Base-by-base conservation (phyloP, 2,329 filamentous ascomycete species). In the Aspergillus quadrilineatus region DNA sequence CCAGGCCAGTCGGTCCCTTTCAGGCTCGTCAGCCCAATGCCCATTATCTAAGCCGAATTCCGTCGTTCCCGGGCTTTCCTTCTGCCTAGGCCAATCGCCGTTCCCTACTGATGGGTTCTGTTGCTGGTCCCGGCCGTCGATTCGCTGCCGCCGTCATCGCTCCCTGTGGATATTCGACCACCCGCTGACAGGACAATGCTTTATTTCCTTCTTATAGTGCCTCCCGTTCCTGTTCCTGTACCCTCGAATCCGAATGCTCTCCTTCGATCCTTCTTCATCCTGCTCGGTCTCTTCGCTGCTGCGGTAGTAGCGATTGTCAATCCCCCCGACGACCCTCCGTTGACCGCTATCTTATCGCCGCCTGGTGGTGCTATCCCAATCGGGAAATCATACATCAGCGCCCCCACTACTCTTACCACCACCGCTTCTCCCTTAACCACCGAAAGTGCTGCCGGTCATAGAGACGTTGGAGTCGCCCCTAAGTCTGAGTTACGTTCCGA, bases 31-130 rank as follows among this genome's bases (percentile, higher is more conserved):
- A 29, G 39, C 39, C 46, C 50, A 55, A 53, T 50, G 49, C 55
- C 49, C 50, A 63, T 63, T 60, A 60, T 63, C 58, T 62, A 62
- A 65, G 56, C 58, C 56, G 12, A 22, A 54, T 63, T 60, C 61
- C 61, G 60, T 53, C 57, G 58, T 53, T 69, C 63, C 67, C 68
- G 66, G 65, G 22, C 52, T 37, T 52, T 57, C 50, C 34, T 55
- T 62, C 57, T 65, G 37, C 58, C 57, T 62, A 46, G 53, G 51
- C 60, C 58, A 63, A 58, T 57, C 53, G 59, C 58, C 46, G 12
- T 48, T 57, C 55, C 41, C 39, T 59, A 50, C 51, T 58, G 15
- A 45, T 29, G 48, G 53, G 45, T 15, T 26, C 45, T 49, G 7
- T 49, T 51, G 50, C 56, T 59, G 56, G 56, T 50, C 43, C 46